Evolutionary conservation across 192 early-diverging fungal genomes (phyloP).

Genomic region (Rhizophagus sp.): DNA sequence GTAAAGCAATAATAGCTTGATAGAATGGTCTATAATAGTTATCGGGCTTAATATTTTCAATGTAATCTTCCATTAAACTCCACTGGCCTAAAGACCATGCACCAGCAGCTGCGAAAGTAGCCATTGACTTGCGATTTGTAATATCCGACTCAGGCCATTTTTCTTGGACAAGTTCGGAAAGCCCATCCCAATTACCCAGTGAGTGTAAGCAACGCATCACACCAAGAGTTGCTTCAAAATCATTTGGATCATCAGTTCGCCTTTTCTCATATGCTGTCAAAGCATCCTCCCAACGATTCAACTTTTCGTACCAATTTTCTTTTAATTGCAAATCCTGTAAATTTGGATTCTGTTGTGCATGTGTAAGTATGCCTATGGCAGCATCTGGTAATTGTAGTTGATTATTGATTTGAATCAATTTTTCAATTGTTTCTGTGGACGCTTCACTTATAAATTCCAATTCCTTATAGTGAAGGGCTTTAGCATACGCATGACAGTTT

Average conservation of each 20-base stretch:
- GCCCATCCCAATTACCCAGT: constrained; percentile 89
- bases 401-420: constrained; percentile 92
- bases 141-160: constrained; percentile 64
- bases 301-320: constrained; percentile 91
- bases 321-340: constrained; percentile 79
- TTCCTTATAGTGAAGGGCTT: constrained; percentile 99
- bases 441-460: constrained; percentile 86
- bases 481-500: constrained; percentile 94
- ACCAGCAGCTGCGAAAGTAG: constrained; percentile 87
- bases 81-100: constrained; percentile 90
- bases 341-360: constrained; percentile 75
- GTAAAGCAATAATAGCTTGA: constrained; percentile 80
- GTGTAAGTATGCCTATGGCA: constrained; percentile 90
- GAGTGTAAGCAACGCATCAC: constrained; percentile 92
- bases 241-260: constrained; percentile 76
- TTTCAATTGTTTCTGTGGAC: constrained; percentile 82
- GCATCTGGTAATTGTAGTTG: constrained; percentile 95
- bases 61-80: constrained; percentile 90
- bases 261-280: constrained; percentile 79
- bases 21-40: constrained; percentile 85
- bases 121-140: constrained; percentile 72
- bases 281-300: constrained; percentile 94
- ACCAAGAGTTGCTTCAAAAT: constrained; percentile 75
- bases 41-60: constrained; percentile 74
- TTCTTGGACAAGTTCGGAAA: constrained; percentile 77